phyloP scores from a whole-genome alignment of 2,329 filamentous ascomycete species.

The Aspergillus proliferans region DNA sequence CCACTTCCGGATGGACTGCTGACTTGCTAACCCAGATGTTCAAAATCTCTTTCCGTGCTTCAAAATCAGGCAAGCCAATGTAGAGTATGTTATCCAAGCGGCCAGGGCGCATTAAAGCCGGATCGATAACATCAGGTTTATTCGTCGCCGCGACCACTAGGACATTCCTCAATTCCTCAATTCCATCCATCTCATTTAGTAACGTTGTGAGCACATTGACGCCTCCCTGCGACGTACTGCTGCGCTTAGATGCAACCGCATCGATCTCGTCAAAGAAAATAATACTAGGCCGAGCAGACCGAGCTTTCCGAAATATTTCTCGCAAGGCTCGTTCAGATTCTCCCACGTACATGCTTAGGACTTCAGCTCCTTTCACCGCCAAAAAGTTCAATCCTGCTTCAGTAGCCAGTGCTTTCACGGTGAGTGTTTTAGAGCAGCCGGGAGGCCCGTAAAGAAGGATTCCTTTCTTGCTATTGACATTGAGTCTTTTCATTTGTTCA shows the following conservation, averaged over 20 bases:
- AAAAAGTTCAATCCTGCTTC: conserved; percentile 91
- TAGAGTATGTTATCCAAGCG: conserved; percentile 81
- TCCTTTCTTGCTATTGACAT: conserved; percentile 64
- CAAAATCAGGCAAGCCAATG: conserved; percentile 69
- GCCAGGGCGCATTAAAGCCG: conserved; percentile 77
- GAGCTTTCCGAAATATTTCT: conserved; percentile 77
- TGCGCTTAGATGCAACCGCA: conserved; percentile 63
- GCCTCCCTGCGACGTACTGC: conserved; percentile 43
- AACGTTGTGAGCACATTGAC: conserved; percentile 85
- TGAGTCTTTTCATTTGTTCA: conserved; percentile 45
- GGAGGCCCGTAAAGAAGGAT: conserved; percentile 87
- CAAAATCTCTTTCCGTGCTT: conserved; percentile 71
- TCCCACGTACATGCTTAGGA: conserved; percentile 95
- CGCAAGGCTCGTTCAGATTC: conserved; percentile 84
- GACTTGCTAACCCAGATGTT: conserved; percentile 59
- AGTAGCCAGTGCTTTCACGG: conserved; percentile 82
- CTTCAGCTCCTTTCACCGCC: conserved; percentile 85
- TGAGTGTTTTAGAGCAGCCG: conserved; percentile 90
- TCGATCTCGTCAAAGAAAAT: conserved; percentile 98
- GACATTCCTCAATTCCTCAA: conserved; percentile 75
- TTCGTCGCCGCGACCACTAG: conserved; percentile 89
- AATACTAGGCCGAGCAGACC: conserved; percentile 80
- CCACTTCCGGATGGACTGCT: conserved; percentile 57
- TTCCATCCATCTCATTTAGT: conserved; percentile 93
- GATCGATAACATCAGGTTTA: conserved; percentile 76